Conservation (phyloP, 768 basidiomycete genomes). For the Vararia minispora region DNA sequence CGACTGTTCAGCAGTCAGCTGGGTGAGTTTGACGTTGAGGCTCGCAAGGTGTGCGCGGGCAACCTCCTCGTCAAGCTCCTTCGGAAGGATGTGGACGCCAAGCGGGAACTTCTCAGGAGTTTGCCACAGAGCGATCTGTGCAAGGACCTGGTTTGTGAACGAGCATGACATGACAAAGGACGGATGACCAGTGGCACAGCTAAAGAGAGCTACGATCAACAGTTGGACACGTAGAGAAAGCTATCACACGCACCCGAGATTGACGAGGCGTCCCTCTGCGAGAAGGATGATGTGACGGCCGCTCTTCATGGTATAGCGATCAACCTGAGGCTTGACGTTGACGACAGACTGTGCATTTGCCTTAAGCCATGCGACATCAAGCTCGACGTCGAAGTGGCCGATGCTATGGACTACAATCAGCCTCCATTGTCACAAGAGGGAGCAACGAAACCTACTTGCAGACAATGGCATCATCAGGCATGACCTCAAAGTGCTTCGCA, state of each 20-base stretch:
- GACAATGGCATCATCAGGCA: constrained; percentile 98
- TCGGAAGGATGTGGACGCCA: constrained; percentile 97
- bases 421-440: no score
- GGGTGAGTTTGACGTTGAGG: constrained; percentile 90
- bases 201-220: constrained; percentile 18
- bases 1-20: constrained; percentile 62
- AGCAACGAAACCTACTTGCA: constrained; percentile 64
- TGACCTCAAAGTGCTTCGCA: constrained; percentile 79
- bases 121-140: constrained; percentile 97
- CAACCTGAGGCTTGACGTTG: constrained; percentile 99
- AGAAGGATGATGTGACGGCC: constrained; percentile 96
- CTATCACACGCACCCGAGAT: constrained; percentile 62
- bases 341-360: constrained; percentile 68
- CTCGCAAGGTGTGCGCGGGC: constrained; percentile 90
- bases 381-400: constrained; percentile 81
- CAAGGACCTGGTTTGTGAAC: constrained; percentile 96
- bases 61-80: constrained; percentile 98
- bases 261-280: constrained; percentile 97
- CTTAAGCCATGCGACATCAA: constrained; percentile 99
- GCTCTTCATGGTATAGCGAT: constrained; percentile 86
- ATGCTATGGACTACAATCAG: constrained; percentile 48
- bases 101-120: constrained; percentile 86
- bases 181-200: constrained; percentile 96
- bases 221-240: not conserved
- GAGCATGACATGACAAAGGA: constrained; percentile 99